Conservation (phyloP, 2,329 filamentous ascomycete genomes). For the Xylaria sp. region DNA sequence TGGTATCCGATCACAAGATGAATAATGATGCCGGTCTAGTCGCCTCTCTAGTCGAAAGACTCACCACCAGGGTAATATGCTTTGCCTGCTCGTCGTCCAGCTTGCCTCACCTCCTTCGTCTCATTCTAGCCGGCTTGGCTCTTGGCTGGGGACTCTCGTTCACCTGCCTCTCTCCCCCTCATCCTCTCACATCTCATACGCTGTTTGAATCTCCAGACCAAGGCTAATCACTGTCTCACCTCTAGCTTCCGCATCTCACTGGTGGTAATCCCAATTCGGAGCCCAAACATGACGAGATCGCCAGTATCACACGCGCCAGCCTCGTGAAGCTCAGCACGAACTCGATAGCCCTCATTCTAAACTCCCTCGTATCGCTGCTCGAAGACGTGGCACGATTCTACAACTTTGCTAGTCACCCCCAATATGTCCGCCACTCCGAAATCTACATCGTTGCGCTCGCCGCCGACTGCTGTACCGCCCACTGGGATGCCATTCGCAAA, state of each 20-base stretch:
- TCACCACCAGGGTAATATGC: constrained; percentile 52
- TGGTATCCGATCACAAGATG: constrained; percentile 41
- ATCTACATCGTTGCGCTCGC: constrained; percentile 58
- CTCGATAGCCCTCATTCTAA: constrained; percentile 50
- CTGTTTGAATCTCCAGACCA: background rate
- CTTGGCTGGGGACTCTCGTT: background rate
- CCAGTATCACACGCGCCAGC: constrained; percentile 55
- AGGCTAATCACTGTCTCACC: constrained; percentile 17
- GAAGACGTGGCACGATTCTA: constrained; percentile 55
- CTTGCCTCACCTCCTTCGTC: background rate
- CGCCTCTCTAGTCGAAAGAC: constrained; percentile 56
- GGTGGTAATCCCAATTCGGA: constrained; percentile 53
- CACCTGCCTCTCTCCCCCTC: background rate
- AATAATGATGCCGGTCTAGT: constrained; percentile 56
- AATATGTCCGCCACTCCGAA: constrained; percentile 58
- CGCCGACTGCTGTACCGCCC: constrained; percentile 59
- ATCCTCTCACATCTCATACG: background rate
- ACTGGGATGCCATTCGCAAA: constrained; percentile 48
- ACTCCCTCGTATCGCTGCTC: constrained; percentile 51
- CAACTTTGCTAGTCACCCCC: constrained; percentile 48
- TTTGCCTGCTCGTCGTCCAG: background rate
- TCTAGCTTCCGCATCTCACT: constrained; percentile 56
- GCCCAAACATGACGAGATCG: constrained; percentile 56
- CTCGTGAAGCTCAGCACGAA: constrained; percentile 55
- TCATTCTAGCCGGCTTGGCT: background rate